These are phyloP conservation scores for Ceratocystis cacaofunesta DNA, from an alignment of 2,329 filamentous ascomycete genomes.

Conservation along the genomic window DNA sequence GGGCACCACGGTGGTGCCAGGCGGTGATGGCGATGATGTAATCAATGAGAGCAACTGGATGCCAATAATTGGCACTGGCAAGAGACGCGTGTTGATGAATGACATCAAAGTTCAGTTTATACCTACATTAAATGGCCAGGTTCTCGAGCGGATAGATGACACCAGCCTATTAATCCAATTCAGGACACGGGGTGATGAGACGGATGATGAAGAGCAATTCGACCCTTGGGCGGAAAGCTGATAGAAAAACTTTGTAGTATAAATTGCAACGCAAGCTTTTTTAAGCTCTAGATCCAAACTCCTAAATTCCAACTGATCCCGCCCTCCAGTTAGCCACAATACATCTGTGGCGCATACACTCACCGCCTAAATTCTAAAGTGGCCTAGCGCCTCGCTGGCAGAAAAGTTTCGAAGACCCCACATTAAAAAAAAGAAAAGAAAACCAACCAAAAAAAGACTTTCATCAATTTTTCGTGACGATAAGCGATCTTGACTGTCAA, in stretches of 20 bases:
- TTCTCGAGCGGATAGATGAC: too few relatives aligned
- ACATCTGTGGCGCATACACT: neutral
- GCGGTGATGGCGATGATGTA: neutral
- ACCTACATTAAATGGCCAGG: neutral
- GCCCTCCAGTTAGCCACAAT: neutral
- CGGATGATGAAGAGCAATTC: neutral
- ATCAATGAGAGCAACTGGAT: neutral
- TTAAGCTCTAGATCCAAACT: neutral
- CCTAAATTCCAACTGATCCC: neutral
- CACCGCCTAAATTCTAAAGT: neutral
- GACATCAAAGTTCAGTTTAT: neutral
- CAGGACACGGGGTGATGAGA: neutral
- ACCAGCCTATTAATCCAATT: neutral
- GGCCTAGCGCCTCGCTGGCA: neutral
- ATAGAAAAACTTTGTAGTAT: too few relatives aligned
- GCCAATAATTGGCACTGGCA: neutral
- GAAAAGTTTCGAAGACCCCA: conserved; percentile 11
- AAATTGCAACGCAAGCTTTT: too few relatives aligned
- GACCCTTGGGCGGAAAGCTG: too few relatives aligned
- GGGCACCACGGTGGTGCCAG: neutral
- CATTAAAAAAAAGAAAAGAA: conserved; percentile 9
- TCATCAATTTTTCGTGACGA: neutral
- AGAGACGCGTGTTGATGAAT: neutral
- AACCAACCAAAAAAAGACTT: conserved; percentile 1
- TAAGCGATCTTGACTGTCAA: neutral